Evolutionary conservation across 345 rosid genomes (phyloP).

Genomic region (Gossypium bickii): DNA sequence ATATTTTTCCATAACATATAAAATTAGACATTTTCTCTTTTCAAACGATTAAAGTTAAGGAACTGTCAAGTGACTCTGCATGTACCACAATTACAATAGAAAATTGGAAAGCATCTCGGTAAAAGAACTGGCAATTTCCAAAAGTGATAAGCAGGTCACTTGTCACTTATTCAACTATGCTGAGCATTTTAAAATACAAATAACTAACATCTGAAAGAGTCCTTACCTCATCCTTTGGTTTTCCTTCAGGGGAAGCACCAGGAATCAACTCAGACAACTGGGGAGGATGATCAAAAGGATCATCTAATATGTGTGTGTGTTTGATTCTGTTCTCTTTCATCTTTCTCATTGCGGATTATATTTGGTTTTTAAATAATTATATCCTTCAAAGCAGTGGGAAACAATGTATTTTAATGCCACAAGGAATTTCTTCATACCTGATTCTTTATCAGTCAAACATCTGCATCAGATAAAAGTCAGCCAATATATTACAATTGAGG

Average conservation of each 20-base stretch:
- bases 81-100: neutral
- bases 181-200: neutral
- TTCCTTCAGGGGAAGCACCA: conserved; percentile 88
- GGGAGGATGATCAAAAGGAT: conserved; percentile 87
- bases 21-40: neutral
- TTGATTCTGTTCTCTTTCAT: conserved; percentile 57
- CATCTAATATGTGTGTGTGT: conserved; percentile 73
- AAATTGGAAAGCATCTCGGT: neutral
- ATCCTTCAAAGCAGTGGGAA: too few relatives aligned
- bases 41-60: neutral
- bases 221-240: conserved; percentile 81
- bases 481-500: too few relatives aligned
- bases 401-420: too few relatives aligned
- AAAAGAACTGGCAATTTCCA: conserved; percentile 8
- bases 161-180: neutral
- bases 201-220: conserved; percentile 11
- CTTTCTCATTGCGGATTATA: too few relatives aligned
- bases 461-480: too few relatives aligned
- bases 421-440: too few relatives aligned
- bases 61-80: neutral
- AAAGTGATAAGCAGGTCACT: neutral
- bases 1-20: neutral
- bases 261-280: conserved; percentile 74
- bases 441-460: too few relatives aligned
- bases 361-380: too few relatives aligned